phyloP scores from a whole-genome alignment of 805 yeast genomes.

The Komagataella pastoris region DNA sequence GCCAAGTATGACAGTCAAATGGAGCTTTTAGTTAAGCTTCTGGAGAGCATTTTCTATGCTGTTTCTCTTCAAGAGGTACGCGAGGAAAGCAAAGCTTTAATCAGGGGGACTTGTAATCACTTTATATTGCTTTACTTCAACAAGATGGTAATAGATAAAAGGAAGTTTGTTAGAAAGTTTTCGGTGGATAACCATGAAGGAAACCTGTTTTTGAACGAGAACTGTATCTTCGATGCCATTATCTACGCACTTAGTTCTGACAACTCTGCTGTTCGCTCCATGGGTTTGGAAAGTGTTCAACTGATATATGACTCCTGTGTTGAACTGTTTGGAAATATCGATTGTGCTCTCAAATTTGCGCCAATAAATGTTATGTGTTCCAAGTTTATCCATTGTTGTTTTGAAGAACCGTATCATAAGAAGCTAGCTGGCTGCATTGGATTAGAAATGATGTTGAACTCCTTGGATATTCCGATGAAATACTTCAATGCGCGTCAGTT shows the following conservation, averaged over 20 bases:
- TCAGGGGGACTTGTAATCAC: slow-evolving; percentile 64
- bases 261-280: slow-evolving; percentile 51
- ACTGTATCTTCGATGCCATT: slow-evolving; percentile 60
- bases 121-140: slow-evolving; percentile 68
- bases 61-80: slow-evolving; percentile 60
- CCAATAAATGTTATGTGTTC: slow-evolving; percentile 65
- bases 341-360: slow-evolving; percentile 58
- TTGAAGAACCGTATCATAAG: slow-evolving; percentile 73
- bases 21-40: slow-evolving; percentile 44
- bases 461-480: slow-evolving; percentile 47
- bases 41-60: slow-evolving; percentile 65
- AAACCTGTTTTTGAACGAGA: slow-evolving; percentile 50
- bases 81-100: slow-evolving; percentile 50
- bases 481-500: slow-evolving; percentile 73
- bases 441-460: slow-evolving; percentile 56
- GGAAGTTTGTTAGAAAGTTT: slow-evolving; percentile 57
- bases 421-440: slow-evolving; percentile 89
- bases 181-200: slow-evolving; percentile 76
- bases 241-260: slow-evolving; percentile 72
- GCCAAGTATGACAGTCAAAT: slow-evolving; percentile 46
- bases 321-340: slow-evolving; percentile 52
- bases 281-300: slow-evolving; percentile 58
- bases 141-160: slow-evolving; percentile 53
- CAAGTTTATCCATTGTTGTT: slow-evolving; percentile 82
- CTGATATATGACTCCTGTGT: slow-evolving; percentile 47